Evolutionary conservation across 495 filamentous ascomycete genomes (phyloP), one percentile per base, ranked within the genome.

Genomic region (Podospora appendiculata): DNA sequence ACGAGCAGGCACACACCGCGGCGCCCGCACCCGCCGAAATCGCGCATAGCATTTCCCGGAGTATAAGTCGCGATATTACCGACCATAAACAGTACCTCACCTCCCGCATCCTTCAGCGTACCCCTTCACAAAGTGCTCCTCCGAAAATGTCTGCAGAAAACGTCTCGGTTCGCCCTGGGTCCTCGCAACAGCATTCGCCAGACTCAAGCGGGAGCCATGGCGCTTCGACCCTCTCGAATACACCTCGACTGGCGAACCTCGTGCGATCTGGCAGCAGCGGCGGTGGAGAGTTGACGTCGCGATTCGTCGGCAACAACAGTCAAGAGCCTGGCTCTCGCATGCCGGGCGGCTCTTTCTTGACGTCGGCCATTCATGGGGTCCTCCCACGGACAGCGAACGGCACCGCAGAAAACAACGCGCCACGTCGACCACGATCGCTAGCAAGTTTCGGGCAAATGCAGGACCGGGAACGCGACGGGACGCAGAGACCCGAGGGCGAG

Each of bases 81-180:
- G 61, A 60, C 9, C 68, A 67, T 39, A 73, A 68, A 32, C 66
- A 77, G 48, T 71, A 73, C 40, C 73, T 84, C 51, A 85, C 81
- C 13, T 75, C 79, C 3, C 69, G 80, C 45, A 65, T 86, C 16
- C 70, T 86, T 5, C 76, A 82, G 59, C 73, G 81, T 47, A 73
- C 69, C 33, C 71, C 76, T 7, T 79, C 77, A 9, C 70, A 79
- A 40, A 73, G 78, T 53, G 76, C 77, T 17, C 74, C 79, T 12
- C 82, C 82, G 41, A 76, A 78, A 58, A 82, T 82, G 77, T 80
- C 79, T 32, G 57, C 72, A 48, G 70, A 82, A 54, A 78, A 72
- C 12, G 80, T 74, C 6, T 76, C 73, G 1, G 79, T 72, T 19
- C 51, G 53, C 9, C 70, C 69, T 32, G 64, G 57, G 13, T 57